Percentiles rank a stretch among this genome's conserved stretches.
phyloP scores from a whole-genome alignment of 2,329 filamentous ascomycete species.

The Hypoxylon sp. region DNA sequence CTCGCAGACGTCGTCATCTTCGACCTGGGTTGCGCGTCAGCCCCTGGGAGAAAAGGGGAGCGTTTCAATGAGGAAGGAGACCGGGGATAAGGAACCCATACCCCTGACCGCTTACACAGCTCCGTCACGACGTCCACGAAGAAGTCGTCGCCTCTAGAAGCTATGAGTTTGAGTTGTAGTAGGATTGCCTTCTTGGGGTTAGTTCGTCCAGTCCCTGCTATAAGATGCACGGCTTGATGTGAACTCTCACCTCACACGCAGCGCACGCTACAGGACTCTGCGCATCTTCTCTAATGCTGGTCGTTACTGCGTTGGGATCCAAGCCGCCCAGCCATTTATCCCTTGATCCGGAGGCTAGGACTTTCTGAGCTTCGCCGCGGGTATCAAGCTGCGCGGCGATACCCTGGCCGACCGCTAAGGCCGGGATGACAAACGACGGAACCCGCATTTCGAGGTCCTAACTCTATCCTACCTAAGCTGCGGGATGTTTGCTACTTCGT shows the following conservation, averaged over 20 bases:
- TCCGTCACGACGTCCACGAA: slow-evolving; percentile 47
- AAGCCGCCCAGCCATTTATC: neutral
- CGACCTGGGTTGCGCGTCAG: slow-evolving; percentile 55
- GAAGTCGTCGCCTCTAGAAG: slow-evolving; percentile 47
- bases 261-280: slow-evolving; percentile 49
- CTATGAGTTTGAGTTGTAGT: slow-evolving; percentile 47
- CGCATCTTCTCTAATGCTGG: slow-evolving; percentile 33
- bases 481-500: neutral
- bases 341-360: slow-evolving; percentile 11
- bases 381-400: slow-evolving; percentile 3
- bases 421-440: slow-evolving; percentile 18
- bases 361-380: slow-evolving; percentile 25
- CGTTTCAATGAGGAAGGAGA: no score
- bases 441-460: slow-evolving; percentile 29
- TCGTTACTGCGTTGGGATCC: slow-evolving; percentile 15
- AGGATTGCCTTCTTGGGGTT: slow-evolving; percentile 43
- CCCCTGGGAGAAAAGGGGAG: neutral
- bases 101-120: slow-evolving; percentile 48
- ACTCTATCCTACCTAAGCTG: neutral
- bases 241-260: slow-evolving; percentile 52
- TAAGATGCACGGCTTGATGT: neutral
- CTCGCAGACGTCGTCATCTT: slow-evolving; percentile 69
- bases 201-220: no score
- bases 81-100: slow-evolving; percentile 20
- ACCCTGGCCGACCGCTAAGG: slow-evolving; percentile 1